Evolutionary conservation across 306 rosid species (phyloP).

Genomic region (Oemleria cerasiformis): DNA sequence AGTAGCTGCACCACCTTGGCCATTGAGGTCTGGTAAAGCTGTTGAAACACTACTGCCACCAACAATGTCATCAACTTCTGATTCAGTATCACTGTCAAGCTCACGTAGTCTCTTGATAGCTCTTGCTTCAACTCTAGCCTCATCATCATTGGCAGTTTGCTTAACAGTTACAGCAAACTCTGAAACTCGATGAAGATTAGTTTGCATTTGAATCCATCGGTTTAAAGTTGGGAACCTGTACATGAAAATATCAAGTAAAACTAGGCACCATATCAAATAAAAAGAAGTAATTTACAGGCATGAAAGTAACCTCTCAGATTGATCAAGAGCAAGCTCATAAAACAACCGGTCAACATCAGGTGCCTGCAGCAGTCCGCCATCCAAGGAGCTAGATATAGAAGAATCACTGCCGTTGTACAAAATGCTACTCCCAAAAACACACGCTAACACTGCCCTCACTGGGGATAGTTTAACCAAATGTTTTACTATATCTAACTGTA

Average conservation of each 20-base stretch:
- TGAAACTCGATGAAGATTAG: slow-evolving; percentile 95
- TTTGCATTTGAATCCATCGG: slow-evolving; percentile 99
- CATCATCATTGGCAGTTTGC: slow-evolving; percentile 52
- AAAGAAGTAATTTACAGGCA: slow-evolving; percentile 10
- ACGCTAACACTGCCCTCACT: slow-evolving; percentile 92
- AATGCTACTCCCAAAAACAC: slow-evolving; percentile 93
- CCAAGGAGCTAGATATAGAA: slow-evolving; percentile 73
- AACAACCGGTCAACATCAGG: slow-evolving; percentile 81
- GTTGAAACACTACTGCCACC: slow-evolving; percentile 51
- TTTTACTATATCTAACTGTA: slow-evolving; percentile 86
- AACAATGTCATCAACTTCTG: slow-evolving; percentile 75
- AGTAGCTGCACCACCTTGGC: slow-evolving; percentile 47
- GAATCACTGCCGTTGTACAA: slow-evolving; percentile 70
- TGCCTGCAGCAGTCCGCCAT: slow-evolving; percentile 66
- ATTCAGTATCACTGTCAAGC: slow-evolving; percentile 75
- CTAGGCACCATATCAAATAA: slow-evolving; percentile 18
- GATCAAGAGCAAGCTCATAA: slow-evolving; percentile 98
- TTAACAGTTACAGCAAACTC: slow-evolving; percentile 78
- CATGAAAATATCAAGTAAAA: slow-evolving; percentile 25
- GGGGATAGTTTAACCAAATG: slow-evolving; percentile 96
- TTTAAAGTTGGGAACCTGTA: slow-evolving; percentile 93
- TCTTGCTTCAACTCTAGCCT: slow-evolving; percentile 51
- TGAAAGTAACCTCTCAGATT: slow-evolving; percentile 78
- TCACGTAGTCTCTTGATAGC: slow-evolving; percentile 84
- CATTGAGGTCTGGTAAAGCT: slow-evolving; percentile 45